phyloP scores from a whole-genome alignment of 2,329 filamentous ascomycete genomes.

The Teratosphaeria viscida region DNA sequence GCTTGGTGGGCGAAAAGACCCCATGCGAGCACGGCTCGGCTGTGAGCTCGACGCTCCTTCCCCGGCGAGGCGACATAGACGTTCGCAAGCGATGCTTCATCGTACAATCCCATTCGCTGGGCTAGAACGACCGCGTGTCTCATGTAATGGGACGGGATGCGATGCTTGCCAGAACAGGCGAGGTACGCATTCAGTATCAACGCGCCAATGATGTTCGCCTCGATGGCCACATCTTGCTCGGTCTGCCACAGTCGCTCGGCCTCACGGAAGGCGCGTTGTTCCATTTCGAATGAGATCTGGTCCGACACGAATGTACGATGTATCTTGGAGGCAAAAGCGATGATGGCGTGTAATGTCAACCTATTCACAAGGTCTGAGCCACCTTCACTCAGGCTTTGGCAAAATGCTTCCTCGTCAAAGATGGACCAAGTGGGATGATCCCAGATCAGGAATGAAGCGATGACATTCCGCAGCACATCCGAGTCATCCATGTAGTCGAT shows the following conservation, averaged over 20 bases:
- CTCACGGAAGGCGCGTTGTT: not conserved
- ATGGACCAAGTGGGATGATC: not conserved
- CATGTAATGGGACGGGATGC: not conserved
- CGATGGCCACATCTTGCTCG: not conserved
- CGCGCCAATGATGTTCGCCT: not conserved
- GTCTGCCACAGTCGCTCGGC: not conserved
- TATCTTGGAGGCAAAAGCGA: not conserved
- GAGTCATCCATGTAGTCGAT: not conserved
- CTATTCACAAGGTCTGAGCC: not conserved
- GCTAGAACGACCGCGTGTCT: not conserved
- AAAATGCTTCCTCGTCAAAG: not conserved
- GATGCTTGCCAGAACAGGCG: not conserved
- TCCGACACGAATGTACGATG: not conserved
- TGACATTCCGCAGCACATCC: not conserved
- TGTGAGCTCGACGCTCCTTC: not conserved
- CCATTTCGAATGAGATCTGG: not conserved
- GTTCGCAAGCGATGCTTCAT: not conserved
- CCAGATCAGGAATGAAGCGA: not conserved
- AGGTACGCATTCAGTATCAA: not conserved
- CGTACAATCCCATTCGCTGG: not conserved
- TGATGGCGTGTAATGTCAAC: not conserved
- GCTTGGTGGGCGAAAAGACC: not conserved
- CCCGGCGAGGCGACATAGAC: not conserved
- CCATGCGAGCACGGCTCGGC: not conserved
- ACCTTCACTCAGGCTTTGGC: not conserved